Evolutionary conservation across 2,329 filamentous ascomycete species (phyloP), one percentile per base, ranked within the genome.

Genomic region (Ophiosphaerella herpotricha): DNA sequence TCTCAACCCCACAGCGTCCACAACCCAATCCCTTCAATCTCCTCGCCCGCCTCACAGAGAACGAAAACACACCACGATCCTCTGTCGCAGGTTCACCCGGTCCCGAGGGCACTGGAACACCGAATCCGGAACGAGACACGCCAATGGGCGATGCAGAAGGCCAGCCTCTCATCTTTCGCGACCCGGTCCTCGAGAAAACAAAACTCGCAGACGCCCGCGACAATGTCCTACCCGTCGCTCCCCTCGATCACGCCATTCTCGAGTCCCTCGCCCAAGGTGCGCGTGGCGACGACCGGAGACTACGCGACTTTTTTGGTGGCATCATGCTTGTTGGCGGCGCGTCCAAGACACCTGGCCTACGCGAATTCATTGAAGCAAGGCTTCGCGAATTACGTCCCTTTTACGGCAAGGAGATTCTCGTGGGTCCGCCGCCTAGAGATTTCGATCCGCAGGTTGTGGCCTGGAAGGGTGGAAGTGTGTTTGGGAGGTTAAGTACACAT

Each of bases 401-500:
- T n/a, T 83, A 82, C 57, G 77, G 78, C 5, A 85, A 94, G 81
- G 81, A 86, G 58, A 84, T 88, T 48, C 78, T 87, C 54, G 84
- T 88, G 21, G 84, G 83, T 1, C 79, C 82, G 16, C 85, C 85
- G n/a, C 94, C 94, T 0, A 82, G 93, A 64, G 94, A 99, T 64
- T 88, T 99, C 78, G 94, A 99, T 74, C 91, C 94, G 52, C 91
- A 97, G 75, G 92, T 97, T n/a, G 89, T 97, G 45, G 87, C 88
- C 7, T 99, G 94, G 94, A 99, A 99, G 81, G 94, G 94, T 4
- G 94, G 90, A 0, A 96, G 91, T 70, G 92, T 99, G 13, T 99
- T 97, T 78, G 92, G 91, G 2, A 91, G 96, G 76, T 77, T 97
- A 61, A 84, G 86, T 52, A 79, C 78, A 39, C 92, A 91, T 53